Evolutionary conservation across 306 rosid genomes (phyloP), one percentile per base, ranked within the genome.

Genomic region (Begonia masoniana): DNA sequence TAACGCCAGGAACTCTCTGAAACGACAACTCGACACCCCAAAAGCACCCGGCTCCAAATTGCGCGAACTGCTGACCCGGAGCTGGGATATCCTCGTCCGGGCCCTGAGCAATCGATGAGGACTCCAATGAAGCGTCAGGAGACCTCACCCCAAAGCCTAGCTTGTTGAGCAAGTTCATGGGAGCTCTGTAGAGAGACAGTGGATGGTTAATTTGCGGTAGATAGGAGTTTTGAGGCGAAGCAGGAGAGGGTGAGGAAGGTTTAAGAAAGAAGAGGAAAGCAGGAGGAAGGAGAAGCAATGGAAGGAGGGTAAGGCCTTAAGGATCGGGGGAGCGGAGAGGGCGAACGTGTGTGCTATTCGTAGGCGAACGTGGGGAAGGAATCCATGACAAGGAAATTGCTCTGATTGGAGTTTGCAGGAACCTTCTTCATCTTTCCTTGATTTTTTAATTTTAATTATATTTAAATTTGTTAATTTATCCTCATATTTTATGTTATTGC

Each of bases 31-130:
- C 97, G 51, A 89, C 94, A 4, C 97, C 94, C 97, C 97, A 89
- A 66, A 89, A 89, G 74, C 97, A 89, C 10, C 97, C 97, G 7
- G 91, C 97, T 23, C 97, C 97, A 46, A 89, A 89, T 63, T 82
- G 88, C 0, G 92, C 94, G 62, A 89, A 89, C 59, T 76, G 68
- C 76, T 75, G 97, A 0, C 91, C 95, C 0, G 95, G 91, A 4
- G 85, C 83, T 0, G 85, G 85, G 24, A 78, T 60, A 59, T 85
- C 95, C 15, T 89, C 85, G 70, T 89, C 97, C 3, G 84, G 85
- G 46, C 85, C 85, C 50, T 78, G 94, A 10, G 95, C 65, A 58
- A 83, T 78, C 15, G 81, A 60, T 2, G 91, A 68, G 17, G 91
- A 77, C 15, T 82, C 97, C 52, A 65, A 16, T 6, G 66, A 47